Base-by-base conservation (phyloP, 2,329 filamentous ascomycete genomes). In the Diaporthe ampelina region DNA sequence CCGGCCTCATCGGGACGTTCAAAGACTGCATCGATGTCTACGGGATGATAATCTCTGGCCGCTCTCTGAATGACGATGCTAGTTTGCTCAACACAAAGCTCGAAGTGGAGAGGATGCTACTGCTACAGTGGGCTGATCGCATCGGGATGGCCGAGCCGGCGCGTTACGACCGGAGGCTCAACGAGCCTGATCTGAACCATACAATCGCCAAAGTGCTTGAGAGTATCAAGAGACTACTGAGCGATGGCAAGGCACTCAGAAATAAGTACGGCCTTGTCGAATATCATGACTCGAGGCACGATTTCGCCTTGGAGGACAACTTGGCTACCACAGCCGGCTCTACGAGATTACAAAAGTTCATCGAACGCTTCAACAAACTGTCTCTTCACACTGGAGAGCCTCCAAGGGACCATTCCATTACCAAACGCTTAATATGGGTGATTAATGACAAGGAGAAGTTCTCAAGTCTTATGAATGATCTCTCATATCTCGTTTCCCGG, bases 231-330 rank as follows among this genome's bases (percentile, higher is more conserved):
- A 19, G 2, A 0, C 57, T 61, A 10, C 8, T 61, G 0, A 21
- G n/a, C 1, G 57, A 61, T 17, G n/a, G 37, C 1, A 61, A 40
- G 35, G 3, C n/a, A 29, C 35, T 61, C 3, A 61, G 8, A 61
- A 15, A 43, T 7, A 2, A 5, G 7, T 61, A 61, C 7, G 57
- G 57, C 0, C 57, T 61, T 17, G 37, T 61, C 7, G 57, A 61
- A 0, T 26, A 61, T 6, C 57, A 61, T n/a, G n/a, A 0, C 11
- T 21, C 19, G 2, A 29, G 13, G 17, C 57, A 61, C 1, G 3
- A 19, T 0, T 0, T 26, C 4, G 8, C 17, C 15, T 2, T 61
- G 0, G 37, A 26, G 3, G n/a, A 61, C n/a, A 43, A 4, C 1
- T 0, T 29, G 13, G n/a, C 1, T 1, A 6, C 1, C 35, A 43